These are phyloP conservation scores for Trametes gibbosa DNA, from an alignment of 768 basidiomycete genomes.

Conservation along the genomic window DNA sequence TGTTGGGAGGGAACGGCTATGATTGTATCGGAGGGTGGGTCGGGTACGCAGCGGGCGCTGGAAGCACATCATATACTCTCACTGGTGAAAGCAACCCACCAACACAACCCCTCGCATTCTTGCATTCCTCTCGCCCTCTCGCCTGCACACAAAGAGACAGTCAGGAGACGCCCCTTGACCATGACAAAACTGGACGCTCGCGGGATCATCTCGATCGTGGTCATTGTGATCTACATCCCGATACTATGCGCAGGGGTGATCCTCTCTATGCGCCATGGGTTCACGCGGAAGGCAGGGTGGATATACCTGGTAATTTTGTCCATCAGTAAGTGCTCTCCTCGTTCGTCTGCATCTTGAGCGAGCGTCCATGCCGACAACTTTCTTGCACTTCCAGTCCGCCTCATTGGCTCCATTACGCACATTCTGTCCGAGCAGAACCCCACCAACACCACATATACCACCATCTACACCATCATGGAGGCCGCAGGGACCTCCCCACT, in stretches of 20 bases:
- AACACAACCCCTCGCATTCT: no score
- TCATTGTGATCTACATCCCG: constrained; percentile 60
- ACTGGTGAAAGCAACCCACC: no score
- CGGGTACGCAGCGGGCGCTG: no score
- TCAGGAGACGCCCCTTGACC: no score
- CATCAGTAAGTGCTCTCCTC: constrained; percentile 40
- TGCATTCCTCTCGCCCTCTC: no score
- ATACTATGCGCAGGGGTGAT: constrained; percentile 45
- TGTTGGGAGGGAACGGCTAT: no score
- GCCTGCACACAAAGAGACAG: no score
- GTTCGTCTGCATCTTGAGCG: no score
- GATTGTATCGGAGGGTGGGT: no score
- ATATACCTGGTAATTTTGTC: constrained; percentile 64
- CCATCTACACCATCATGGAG: constrained; percentile 48
- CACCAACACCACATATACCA: constrained; percentile 43
- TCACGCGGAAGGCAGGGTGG: constrained; percentile 63
- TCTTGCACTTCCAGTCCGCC: constrained; percentile 42
- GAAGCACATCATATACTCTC: no score
- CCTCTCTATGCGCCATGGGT: constrained; percentile 51
- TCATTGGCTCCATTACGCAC: constrained; percentile 54
- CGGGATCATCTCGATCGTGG: constrained; percentile 56
- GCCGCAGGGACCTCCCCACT: constrained; percentile 40
- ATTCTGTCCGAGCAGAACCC: constrained; percentile 51
- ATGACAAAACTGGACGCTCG: constrained; percentile 31
- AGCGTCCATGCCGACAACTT: background rate